A percentile compares a stretch with the other conserved stretches of the same genome.
These are phyloP conservation scores for Corrigiola litoralis DNA, from an alignment of 179 eudicot genomes.

Conservation along the genomic window DNA sequence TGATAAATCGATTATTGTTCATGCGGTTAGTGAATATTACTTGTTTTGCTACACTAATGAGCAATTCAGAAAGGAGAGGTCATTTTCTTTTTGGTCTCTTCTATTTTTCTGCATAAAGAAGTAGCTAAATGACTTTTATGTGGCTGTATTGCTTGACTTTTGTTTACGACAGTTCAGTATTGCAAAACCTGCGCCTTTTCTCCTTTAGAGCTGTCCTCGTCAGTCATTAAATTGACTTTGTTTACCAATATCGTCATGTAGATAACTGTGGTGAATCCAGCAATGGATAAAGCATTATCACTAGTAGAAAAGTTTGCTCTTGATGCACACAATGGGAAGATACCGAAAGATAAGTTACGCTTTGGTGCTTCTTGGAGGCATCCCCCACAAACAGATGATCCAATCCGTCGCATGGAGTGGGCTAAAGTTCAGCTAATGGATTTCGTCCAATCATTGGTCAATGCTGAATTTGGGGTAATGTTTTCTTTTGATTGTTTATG, in stretches of 20 bases:
- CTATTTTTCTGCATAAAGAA: too few species aligned
- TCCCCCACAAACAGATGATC: slow-evolving; percentile 63
- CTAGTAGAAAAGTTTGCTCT: slow-evolving; percentile 65
- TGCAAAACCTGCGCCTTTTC: too few species aligned
- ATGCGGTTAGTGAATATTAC: too few species aligned
- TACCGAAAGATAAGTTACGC: slow-evolving; percentile 65
- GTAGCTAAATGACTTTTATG: too few species aligned
- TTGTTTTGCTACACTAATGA: too few species aligned
- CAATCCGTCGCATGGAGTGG: slow-evolving; percentile 44
- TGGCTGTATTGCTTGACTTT: too few species aligned
- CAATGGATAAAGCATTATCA: slow-evolving; percentile 81
- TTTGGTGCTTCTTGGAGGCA: slow-evolving; percentile 99
- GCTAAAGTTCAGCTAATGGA: slow-evolving; percentile 90
- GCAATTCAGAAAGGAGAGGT: too few species aligned
- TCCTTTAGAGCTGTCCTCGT: not conserved
- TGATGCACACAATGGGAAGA: slow-evolving; percentile 65
- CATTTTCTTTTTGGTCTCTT: too few species aligned
- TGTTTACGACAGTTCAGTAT: too few species aligned
- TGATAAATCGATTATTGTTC: too few species aligned
- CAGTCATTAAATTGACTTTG: not conserved
- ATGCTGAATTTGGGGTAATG: slow-evolving; percentile 88
- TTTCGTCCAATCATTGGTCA: slow-evolving; percentile 67
- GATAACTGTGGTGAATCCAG: slow-evolving; percentile 94
- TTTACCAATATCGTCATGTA: slow-evolving; percentile 19
- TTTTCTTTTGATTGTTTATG: slow-evolving; percentile 12